Evolutionary conservation across 257 asterid genomes (phyloP), one percentile per base, ranked within the genome.

Genomic region (Solanum chiquidenum): DNA sequence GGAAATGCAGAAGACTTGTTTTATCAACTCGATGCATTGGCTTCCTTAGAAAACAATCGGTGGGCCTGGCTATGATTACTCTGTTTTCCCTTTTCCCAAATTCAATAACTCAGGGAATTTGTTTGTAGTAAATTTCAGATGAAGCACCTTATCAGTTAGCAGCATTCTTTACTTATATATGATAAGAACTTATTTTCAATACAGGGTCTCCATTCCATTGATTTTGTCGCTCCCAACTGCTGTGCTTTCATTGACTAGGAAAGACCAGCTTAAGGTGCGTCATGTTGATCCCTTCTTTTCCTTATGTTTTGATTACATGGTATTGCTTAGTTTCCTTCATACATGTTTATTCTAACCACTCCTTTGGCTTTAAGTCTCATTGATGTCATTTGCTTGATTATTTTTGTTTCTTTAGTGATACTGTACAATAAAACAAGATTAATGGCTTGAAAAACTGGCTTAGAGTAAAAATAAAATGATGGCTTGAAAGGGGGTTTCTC

Each of bases 211-310:
- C 16, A 73, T 91, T 90, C 99, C 99, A 84, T 91, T 97, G 91
- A 93, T 97, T 90, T 90, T 94, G 87, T 97, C 99, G 77, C 93
- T 95, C 88, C 98, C 98, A 21, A 91, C 96, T 77, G 90, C 98
- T 86, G 98, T 97, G 86, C 92, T 95, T 87, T 97, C 99, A 9
- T 89, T 91, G 87, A 93, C 98, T 87, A 94, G 90, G 88, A 94
- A 93, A 75, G 99, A 95, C 90, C 95, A 93, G 84, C 94, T 97
- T 88, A 95, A 95, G 99, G 99, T 95, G 91, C 29, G 90, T 31
- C 76, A 77, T 72, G 84, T 87, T 46, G 66, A 80, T 46, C 85
- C 58, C 27, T 16, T 49, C 12, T 76, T 58, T 18, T 18, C 85
- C 85, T 46, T 49, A 27, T 2, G 29, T 46, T 80, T 79, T 29